Percentiles rank a stretch among this genome's conserved stretches.
These are phyloP conservation scores for Senna siamea DNA, from an alignment of 306 rosid genomes.

Conservation along the genomic window DNA sequence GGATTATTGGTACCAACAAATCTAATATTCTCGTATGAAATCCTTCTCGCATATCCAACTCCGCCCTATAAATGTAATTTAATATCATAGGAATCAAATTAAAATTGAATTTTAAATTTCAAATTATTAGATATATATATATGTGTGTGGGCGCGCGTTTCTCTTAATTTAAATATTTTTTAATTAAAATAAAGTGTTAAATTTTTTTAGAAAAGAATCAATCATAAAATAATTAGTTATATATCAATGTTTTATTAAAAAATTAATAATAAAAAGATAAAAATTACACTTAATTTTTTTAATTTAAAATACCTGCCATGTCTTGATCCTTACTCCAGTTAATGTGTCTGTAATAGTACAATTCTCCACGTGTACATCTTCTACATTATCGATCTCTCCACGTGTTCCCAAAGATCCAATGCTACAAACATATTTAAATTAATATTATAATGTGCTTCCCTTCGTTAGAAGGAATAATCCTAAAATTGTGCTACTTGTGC, in stretches of 20 bases:
- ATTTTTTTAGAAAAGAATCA: no score
- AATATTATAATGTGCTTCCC: neutral
- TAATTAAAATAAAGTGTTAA: no score
- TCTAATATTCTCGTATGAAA: constrained; percentile 44
- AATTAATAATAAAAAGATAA: no score
- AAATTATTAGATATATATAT: no score
- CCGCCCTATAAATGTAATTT: constrained; percentile 56
- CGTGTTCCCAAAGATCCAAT: constrained; percentile 70
- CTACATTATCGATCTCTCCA: constrained; percentile 48
- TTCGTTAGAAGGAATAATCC: neutral
- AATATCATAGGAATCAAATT: no score
- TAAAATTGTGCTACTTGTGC: neutral
- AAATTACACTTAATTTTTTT: no score
- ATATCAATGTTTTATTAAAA: no score
- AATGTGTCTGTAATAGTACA: constrained; percentile 54
- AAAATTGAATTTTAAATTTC: no score
- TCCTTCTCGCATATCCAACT: constrained; percentile 57
- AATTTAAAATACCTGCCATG: constrained; percentile 58
- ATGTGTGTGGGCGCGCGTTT: no score
- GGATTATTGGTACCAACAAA: constrained; percentile 51
- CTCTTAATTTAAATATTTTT: no score
- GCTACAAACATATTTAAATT: constrained; percentile 35
- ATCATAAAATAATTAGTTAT: no score
- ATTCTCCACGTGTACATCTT: constrained; percentile 55
- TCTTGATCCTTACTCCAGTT: constrained; percentile 73